Base-by-base conservation (phyloP, 352 stramenopile genomes). In the Blastocystis sp. region DNA sequence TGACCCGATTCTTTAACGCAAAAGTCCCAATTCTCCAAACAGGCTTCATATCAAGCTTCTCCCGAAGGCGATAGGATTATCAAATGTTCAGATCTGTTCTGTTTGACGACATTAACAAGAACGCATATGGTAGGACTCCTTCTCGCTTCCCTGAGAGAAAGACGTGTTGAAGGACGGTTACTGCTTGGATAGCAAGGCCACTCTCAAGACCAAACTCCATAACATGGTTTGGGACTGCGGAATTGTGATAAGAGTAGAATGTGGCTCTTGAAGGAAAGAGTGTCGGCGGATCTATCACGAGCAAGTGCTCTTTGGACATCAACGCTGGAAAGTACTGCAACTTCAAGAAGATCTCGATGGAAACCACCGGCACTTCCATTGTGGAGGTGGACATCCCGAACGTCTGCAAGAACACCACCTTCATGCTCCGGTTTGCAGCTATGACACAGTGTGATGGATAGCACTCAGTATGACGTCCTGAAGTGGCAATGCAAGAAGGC, bases 161-260 rank as follows among this genome's bases (percentile, higher is more conserved):
- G 74, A 84, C n/a, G n/a, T 84, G 21, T 43, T 84, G 19, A 66
- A 52, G n/a, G 74, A 84, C 45, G 74, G 74, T 3, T 69, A 84
- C 48, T 52, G 21, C 38, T 10, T n/a, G 10, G 38, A 67, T 34
- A 41, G 11, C 40, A 84, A 45, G 2, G 52, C 48, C 21, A 41
- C 74, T 21, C 40, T 84, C 40, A 62, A 84, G 23, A 38, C 9
- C 11, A 21, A 34, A 2, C 2, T 45, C 17, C 4, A 14, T 5
- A 45, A 62, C n/a, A 28, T 45, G 21, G 74, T 84, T 59, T 28
- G 43, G n/a, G 19, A n/a, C 4, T 53, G 1, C 38, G 10, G 28
- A 23, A 28, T 66, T 59, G 17, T 53, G 21, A 23, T 10, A 21
- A 10, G 34, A 19, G 19, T 84, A 84, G 74, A 84, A 84, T 4